Evolutionary conservation across 2,329 filamentous ascomycete genomes (phyloP).

Genomic region (Fusarium sp.): DNA sequence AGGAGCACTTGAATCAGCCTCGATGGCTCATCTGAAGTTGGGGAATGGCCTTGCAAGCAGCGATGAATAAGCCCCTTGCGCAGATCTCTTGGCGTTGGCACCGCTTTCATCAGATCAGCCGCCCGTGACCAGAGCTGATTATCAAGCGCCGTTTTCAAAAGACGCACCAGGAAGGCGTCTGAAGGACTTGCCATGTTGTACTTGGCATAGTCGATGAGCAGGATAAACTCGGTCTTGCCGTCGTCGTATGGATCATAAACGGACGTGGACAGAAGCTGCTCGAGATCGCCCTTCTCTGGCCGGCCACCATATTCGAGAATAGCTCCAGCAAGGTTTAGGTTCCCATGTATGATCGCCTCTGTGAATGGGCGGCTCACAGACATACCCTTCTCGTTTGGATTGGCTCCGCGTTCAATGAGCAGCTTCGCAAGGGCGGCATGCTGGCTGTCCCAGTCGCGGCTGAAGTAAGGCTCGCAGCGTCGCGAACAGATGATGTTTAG

Average conservation of each 20-base stretch:
- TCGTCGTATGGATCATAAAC: conserved; percentile 42
- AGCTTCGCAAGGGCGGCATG: conserved; percentile 41
- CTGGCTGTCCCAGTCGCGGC: conserved; percentile 40
- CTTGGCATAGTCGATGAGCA: conserved; percentile 39
- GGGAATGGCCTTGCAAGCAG: conserved; percentile 36
- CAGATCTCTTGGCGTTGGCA: conserved; percentile 34
- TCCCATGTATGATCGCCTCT: conserved; percentile 38
- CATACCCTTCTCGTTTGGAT: conserved; percentile 42
- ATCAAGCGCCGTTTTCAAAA: conserved; percentile 33
- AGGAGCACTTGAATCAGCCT: conserved; percentile 39
- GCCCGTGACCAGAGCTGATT: conserved; percentile 42
- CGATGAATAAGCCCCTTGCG: conserved; percentile 37
- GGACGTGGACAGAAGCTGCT: conserved; percentile 29
- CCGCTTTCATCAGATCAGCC: conserved; percentile 41
- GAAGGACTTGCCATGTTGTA: conserved; percentile 38
- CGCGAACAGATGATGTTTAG: conserved; percentile 42
- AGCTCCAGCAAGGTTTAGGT: conserved; percentile 35
- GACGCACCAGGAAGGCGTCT: conserved; percentile 33
- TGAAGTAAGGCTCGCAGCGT: conserved; percentile 38
- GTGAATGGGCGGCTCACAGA: conserved; percentile 37
- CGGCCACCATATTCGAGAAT: conserved; percentile 41
- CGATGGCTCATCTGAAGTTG: conserved; percentile 40
- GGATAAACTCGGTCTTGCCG: conserved; percentile 39
- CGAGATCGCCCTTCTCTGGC: conserved; percentile 39
- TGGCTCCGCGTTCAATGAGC: conserved; percentile 39